Evolutionary conservation across 306 rosid species (phyloP).

Genomic region (Malus sylvestris): DNA sequence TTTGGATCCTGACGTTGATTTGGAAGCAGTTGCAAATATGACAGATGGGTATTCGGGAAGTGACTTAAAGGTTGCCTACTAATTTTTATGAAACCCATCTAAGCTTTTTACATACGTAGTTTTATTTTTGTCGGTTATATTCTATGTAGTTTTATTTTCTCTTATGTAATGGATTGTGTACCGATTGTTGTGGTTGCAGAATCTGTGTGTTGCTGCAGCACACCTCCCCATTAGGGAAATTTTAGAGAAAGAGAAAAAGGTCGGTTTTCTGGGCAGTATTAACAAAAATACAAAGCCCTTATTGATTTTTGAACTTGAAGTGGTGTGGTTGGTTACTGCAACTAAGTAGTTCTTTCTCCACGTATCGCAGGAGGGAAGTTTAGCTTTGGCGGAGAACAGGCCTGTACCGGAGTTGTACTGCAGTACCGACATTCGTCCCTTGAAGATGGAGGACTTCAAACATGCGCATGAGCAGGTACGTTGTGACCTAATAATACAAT

Average conservation of each 20-base stretch:
- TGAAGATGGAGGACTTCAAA: constrained; percentile 76
- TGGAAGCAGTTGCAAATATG: constrained; percentile 76
- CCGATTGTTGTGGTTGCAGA: constrained; percentile 46
- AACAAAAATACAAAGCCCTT: not conserved
- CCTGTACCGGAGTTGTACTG: constrained; percentile 58
- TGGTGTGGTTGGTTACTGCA: not conserved
- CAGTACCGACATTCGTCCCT: constrained; percentile 62
- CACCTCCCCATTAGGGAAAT: constrained; percentile 84
- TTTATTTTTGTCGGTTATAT: not conserved
- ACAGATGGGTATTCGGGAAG: constrained; percentile 96
- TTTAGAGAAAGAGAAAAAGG: constrained; percentile 89
- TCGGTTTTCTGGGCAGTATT: constrained; percentile 12
- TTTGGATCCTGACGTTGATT: constrained; percentile 60
- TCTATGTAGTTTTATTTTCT: not conserved
- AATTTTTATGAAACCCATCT: not conserved
- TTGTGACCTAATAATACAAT: not conserved
- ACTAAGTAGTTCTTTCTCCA: not conserved
- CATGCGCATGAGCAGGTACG: constrained; percentile 85
- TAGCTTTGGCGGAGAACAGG: constrained; percentile 54
- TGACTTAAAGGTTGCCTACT: constrained; percentile 71
- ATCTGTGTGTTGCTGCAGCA: constrained; percentile 84
- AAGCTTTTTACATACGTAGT: not conserved
- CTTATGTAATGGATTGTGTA: not conserved
- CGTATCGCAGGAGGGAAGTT: constrained; percentile 56
- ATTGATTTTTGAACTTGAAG: not conserved